Percentiles rank a stretch among this genome's conserved stretches.
phyloP scores from a whole-genome alignment of 768 basidiomycete species.

The Mycena galopus region DNA sequence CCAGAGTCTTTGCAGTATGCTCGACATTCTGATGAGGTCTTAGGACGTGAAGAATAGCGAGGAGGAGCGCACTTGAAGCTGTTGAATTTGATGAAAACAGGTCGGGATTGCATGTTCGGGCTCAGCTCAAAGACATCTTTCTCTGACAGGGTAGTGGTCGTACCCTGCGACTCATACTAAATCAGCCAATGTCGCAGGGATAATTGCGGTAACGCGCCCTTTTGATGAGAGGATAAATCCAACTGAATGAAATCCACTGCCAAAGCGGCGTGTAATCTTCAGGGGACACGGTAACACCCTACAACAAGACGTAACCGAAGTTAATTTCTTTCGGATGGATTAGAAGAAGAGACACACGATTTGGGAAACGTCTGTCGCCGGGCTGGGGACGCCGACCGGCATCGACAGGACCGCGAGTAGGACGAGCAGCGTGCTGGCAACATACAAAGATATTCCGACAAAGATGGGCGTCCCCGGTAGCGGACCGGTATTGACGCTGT shows the following conservation, averaged over 20 bases:
- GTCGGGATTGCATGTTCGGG: slow-evolving; percentile 74
- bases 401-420: slow-evolving; percentile 42
- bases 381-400: slow-evolving; percentile 22
- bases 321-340: no score
- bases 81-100: slow-evolving; percentile 69
- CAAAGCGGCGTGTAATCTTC: slow-evolving; percentile 73
- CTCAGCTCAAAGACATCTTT: slow-evolving; percentile 80
- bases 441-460: slow-evolving; percentile 52
- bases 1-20: slow-evolving; percentile 2
- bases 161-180: no score
- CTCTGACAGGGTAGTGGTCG: no score
- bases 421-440: slow-evolving; percentile 46
- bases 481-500: slow-evolving; percentile 48
- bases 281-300: slow-evolving; percentile 56
- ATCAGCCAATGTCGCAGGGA: no score
- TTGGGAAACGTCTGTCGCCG: slow-evolving; percentile 56
- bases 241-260: slow-evolving; percentile 57
- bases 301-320: slow-evolving; percentile 42
- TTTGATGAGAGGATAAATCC: slow-evolving; percentile 76
- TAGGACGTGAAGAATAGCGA: not conserved
- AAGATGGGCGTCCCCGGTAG: slow-evolving; percentile 50
- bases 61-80: not conserved
- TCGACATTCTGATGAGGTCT: slow-evolving; percentile 11
- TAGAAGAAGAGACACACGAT: slow-evolving; percentile 57
- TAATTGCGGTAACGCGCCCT: no score